Evolutionary conservation across 805 yeast genomes (phyloP).

Genomic region (Yarrowia sp.): DNA sequence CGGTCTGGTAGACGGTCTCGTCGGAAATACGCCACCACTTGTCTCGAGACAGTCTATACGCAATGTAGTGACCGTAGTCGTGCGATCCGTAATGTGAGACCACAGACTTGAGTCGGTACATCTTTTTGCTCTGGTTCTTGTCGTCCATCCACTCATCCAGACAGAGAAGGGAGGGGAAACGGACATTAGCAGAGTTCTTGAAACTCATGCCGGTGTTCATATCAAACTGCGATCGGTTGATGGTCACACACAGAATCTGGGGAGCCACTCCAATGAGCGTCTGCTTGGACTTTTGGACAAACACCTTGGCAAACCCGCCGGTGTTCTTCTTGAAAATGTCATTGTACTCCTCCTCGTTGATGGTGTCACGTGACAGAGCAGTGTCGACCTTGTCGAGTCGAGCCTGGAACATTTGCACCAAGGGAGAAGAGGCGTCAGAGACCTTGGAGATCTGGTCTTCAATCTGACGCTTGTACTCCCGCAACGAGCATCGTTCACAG

Average conservation of each 20-base stretch:
- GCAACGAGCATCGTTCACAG: conserved; percentile 89
- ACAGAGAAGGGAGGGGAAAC: conserved; percentile 73
- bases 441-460: conserved; percentile 41
- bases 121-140: conserved; percentile 42
- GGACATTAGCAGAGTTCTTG: conserved; percentile 83
- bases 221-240: conserved; percentile 92
- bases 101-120: conserved; percentile 80
- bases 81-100: conserved; percentile 95
- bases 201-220: conserved; percentile 81
- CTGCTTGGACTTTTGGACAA: conserved; percentile 84
- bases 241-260: conserved; percentile 71
- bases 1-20: conserved; percentile 80
- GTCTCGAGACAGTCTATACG: conserved; percentile 59
- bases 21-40: conserved; percentile 98
- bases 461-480: conserved; percentile 47
- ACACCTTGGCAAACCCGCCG: conserved; percentile 58
- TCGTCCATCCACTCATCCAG: conserved; percentile 68
- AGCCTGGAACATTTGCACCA: conserved; percentile 49
- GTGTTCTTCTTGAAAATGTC: conserved; percentile 70
- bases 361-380: conserved; percentile 69
- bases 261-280: conserved; percentile 75
- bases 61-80: conserved; percentile 96
- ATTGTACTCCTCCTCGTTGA: conserved; percentile 80
- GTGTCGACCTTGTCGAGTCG: conserved; percentile 59
- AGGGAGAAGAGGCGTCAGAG: background rate